A percentile compares a stretch with the other conserved stretches of the same genome.
Evolutionary conservation across 257 asterid genomes (phyloP).

Genomic region (Asclepias syriaca): DNA sequence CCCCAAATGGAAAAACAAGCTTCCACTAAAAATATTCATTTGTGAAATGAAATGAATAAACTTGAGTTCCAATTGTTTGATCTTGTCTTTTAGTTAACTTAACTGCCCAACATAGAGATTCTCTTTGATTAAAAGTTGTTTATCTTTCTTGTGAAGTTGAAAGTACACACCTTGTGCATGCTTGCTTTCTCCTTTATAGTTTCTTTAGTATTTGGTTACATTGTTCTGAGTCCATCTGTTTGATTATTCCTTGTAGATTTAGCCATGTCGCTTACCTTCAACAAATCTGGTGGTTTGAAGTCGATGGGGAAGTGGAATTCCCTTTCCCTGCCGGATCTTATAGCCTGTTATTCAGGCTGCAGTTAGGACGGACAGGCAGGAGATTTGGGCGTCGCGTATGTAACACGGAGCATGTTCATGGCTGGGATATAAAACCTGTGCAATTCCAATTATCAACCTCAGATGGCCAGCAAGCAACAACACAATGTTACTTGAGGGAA

Average conservation of each 20-base stretch:
- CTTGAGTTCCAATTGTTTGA: background rate
- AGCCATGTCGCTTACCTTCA: slow-evolving; percentile 80
- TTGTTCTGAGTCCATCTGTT: background rate
- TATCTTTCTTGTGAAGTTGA: background rate
- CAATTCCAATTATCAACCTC: slow-evolving; percentile 69
- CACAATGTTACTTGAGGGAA: slow-evolving; percentile 73
- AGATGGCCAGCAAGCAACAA: slow-evolving; percentile 66
- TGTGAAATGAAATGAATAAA: too few species aligned
- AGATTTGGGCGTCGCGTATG: slow-evolving; percentile 65
- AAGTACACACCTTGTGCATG: background rate
- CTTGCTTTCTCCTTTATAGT: background rate
- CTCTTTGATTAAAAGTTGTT: background rate
- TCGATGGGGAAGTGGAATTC: slow-evolving; percentile 77
- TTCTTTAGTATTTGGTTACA: background rate
- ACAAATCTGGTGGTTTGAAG: slow-evolving; percentile 98
- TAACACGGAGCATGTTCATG: slow-evolving; percentile 71
- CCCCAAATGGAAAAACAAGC: background rate
- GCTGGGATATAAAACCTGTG: slow-evolving; percentile 86
- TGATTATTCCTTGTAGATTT: slow-evolving; percentile 38
- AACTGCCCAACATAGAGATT: background rate
- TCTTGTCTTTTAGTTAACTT: background rate
- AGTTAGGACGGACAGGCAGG: slow-evolving; percentile 56
- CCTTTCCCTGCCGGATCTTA: slow-evolving; percentile 78
- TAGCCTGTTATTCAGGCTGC: slow-evolving; percentile 74
- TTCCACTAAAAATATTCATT: too few species aligned